These are phyloP conservation scores for Sporothrix pallida DNA, from an alignment of 2,329 filamentous ascomycete genomes.

Conservation along the genomic window DNA sequence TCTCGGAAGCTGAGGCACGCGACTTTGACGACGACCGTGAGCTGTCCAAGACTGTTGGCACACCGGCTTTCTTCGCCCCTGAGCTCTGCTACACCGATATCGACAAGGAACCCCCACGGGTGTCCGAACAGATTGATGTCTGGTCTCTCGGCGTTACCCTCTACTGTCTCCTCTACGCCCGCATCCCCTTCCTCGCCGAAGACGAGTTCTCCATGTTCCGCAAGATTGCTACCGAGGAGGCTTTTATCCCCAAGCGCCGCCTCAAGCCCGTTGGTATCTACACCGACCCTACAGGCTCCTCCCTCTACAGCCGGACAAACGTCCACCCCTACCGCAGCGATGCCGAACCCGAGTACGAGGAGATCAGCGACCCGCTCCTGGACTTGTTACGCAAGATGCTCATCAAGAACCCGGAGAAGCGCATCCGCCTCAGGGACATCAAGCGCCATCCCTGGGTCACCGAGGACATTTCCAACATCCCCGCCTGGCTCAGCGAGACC, in stretches of 20 bases:
- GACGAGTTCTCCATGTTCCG: slow-evolving; percentile 92
- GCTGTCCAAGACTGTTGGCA: slow-evolving; percentile 97
- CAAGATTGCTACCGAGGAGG: slow-evolving; percentile 89
- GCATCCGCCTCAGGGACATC: slow-evolving; percentile 88
- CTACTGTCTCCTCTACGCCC: slow-evolving; percentile 92
- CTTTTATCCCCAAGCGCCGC: slow-evolving; percentile 82
- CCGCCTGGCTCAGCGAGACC: slow-evolving; percentile 90
- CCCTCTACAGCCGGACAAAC: slow-evolving; percentile 63
- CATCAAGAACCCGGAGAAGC: slow-evolving; percentile 84
- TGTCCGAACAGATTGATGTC: slow-evolving; percentile 93
- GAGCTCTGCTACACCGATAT: slow-evolving; percentile 91
- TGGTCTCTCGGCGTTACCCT: slow-evolving; percentile 97
- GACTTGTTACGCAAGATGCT: slow-evolving; percentile 82
- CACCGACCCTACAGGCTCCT: slow-evolving; percentile 60
- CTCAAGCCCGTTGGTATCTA: slow-evolving; percentile 75
- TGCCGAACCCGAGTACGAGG: slow-evolving; percentile 81
- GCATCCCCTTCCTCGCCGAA: slow-evolving; percentile 89
- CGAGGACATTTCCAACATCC: slow-evolving; percentile 73
- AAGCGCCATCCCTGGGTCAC: slow-evolving; percentile 94
- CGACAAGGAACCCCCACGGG: slow-evolving; percentile 70
- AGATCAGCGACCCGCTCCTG: slow-evolving; percentile 77
- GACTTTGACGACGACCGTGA: slow-evolving; percentile 93
- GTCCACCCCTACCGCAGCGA: slow-evolving; percentile 74
- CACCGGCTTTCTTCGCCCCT: slow-evolving; percentile 95
- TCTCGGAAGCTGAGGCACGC: slow-evolving; percentile 79